Conservation (phyloP, 345 rosid species). For the Melaleuca quinquenervia region DNA sequence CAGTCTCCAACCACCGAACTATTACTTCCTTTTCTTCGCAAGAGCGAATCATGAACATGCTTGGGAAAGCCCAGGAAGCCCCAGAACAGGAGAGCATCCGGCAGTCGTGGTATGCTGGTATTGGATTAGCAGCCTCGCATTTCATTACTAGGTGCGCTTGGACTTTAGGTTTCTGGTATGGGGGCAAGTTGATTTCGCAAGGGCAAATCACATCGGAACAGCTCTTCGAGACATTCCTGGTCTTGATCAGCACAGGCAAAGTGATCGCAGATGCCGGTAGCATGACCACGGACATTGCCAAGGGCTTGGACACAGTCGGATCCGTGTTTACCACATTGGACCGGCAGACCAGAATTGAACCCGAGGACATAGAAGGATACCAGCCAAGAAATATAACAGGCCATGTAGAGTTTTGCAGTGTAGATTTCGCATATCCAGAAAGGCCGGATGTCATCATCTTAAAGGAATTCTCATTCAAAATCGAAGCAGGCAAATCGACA, state of each 20-base stretch:
- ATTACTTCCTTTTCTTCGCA: constrained; percentile 64
- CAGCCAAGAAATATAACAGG: constrained; percentile 25
- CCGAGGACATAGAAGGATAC: constrained; percentile 38
- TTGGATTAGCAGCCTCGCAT: constrained; percentile 38
- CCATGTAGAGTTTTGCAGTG: constrained; percentile 26
- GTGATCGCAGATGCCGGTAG: constrained; percentile 65
- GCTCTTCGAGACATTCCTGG: constrained; percentile 47
- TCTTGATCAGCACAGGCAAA: constrained; percentile 43
- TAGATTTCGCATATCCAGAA: constrained; percentile 52
- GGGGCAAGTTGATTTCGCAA: constrained; percentile 37
- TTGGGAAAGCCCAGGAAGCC: constrained; percentile 35
- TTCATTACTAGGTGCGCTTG: constrained; percentile 27
- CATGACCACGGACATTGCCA: constrained; percentile 54
- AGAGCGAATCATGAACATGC: constrained; percentile 43
- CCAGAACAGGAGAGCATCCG: constrained; percentile 36
- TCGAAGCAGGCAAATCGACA: constrained; percentile 51
- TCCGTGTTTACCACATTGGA: constrained; percentile 46
- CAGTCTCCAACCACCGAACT: constrained; percentile 50
- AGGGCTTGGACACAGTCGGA: constrained; percentile 34
- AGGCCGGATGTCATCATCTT: constrained; percentile 40
- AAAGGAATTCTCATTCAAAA: constrained; percentile 28
- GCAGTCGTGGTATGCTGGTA: constrained; percentile 55
- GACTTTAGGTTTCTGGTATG: constrained; percentile 61
- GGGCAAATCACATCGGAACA: constrained; percentile 34
- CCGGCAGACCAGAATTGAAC: constrained; percentile 37